Base-by-base conservation (phyloP, 2,329 filamentous ascomycete genomes). In the Neurospora sp. region DNA sequence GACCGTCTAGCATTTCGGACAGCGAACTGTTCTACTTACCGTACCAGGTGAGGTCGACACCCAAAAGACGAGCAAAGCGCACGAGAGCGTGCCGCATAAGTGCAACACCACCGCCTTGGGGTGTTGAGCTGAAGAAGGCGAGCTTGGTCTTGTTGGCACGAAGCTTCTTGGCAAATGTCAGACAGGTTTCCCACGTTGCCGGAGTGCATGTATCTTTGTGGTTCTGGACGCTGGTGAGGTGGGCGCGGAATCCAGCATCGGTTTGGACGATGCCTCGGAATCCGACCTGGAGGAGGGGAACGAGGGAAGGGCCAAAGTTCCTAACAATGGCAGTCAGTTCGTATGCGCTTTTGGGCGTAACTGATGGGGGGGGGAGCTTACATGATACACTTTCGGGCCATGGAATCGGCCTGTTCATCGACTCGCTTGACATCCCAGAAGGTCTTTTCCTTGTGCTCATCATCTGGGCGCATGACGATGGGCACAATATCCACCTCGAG, bases 51-150 rank as follows among this genome's bases (percentile, higher is more conserved):
- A 91, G 83, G 72, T 94, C 85, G 1, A 93, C 87, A 0, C 87
- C 90, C 66, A 92, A 77, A 3, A 89, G 81, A 69, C 87, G 85
- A 36, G 90, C 85, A 76, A 93, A 91, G 68, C 92, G 86, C 66
- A 94, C 87, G 38, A 95, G 79, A 10, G 92, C 90, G 78, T 95
- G 92, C 36, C 92, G 85, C 92, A 95, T 95, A 67, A 94, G 82
- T 5, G 91, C 91, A 9, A 95, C 92, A 58, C 92, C 91, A 67
- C 92, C 92, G n/a, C 92, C 91, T 76, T 94, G 91, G 1, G 91
- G 91, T 1, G 91, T 94, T 69, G 88, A 88, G 77, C 90, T 93
- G 83, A 94, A 93, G 80, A 93, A 93, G 1, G 91, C 91, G 74
- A 93, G 84, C 77, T 89, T 91, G 71, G 87, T 85, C 70, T 90